Percentiles rank a stretch among this genome's conserved stretches.
Conservation (phyloP, 345 rosid species). For the Eucalyptus virginea region DNA sequence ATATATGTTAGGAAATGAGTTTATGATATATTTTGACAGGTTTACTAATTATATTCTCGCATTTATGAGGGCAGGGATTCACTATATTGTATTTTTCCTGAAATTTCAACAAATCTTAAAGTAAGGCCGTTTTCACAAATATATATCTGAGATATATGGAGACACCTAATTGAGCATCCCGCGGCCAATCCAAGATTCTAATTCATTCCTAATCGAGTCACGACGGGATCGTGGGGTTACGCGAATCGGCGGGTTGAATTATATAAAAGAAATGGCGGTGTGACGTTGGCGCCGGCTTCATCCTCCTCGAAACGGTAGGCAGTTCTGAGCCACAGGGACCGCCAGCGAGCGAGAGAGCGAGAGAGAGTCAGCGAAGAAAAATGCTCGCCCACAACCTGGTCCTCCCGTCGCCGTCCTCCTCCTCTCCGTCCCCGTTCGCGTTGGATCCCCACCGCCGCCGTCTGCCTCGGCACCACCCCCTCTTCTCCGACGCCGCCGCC, state of each 20-base stretch:
- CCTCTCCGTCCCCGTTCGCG: not conserved
- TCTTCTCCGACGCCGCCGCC: not conserved
- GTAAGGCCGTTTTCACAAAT: too few species aligned
- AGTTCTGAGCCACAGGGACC: not conserved
- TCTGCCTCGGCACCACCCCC: not conserved
- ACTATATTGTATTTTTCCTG: too few species aligned
- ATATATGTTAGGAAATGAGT: too few species aligned
- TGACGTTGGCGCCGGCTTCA: not conserved
- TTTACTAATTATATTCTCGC: too few species aligned
- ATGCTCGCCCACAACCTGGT: not conserved
- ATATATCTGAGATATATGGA: too few species aligned
- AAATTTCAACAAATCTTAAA: too few species aligned
- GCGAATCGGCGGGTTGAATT: not conserved
- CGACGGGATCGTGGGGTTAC: not conserved
- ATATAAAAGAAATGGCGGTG: not conserved
- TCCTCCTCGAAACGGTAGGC: not conserved
- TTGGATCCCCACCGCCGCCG: not conserved
- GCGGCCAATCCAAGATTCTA: not conserved
- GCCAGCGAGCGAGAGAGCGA: not conserved
- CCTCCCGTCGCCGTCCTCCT: not conserved
- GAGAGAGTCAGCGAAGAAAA: not conserved
- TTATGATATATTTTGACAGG: too few species aligned
- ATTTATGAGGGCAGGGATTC: too few species aligned
- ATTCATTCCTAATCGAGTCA: not conserved
- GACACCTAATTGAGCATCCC: not conserved